These are phyloP conservation scores for Neonothopanus nambi DNA, from an alignment of 1,284 basidiomycete genomes.

Conservation along the genomic window DNA sequence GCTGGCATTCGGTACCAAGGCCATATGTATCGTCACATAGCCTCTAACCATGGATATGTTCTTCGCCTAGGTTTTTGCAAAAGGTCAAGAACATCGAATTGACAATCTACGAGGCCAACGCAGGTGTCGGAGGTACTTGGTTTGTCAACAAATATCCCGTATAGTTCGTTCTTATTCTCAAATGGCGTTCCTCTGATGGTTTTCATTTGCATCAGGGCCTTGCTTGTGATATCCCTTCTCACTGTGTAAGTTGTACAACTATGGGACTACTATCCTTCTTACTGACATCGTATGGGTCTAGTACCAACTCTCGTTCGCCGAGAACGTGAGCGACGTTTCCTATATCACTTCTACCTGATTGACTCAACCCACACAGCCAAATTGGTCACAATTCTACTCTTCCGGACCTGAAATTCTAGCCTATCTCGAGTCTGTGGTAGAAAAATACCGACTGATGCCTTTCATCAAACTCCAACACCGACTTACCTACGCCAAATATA, in stretches of 20 bases:
- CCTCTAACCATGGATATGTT: no score
- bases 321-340: conserved; percentile 37
- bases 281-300: no score
- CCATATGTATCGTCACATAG: neutral
- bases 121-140: conserved; percentile 66
- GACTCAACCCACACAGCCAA: conserved; percentile 35
- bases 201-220: conserved; percentile 39
- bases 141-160: conserved; percentile 41
- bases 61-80: conserved; percentile 47
- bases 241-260: conserved; percentile 35
- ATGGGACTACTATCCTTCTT: neutral
- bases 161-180: conserved; percentile 5
- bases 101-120: conserved; percentile 61
- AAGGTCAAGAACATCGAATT: conserved; percentile 53
- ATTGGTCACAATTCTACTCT: conserved; percentile 64
- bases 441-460: conserved; percentile 56
- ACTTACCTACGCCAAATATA: conserved; percentile 49
- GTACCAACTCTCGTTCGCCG: conserved; percentile 62
- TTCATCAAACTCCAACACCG: conserved; percentile 58
- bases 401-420: conserved; percentile 55
- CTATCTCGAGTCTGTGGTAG: conserved; percentile 54
- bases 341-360: neutral
- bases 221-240: conserved; percentile 58
- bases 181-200: neutral
- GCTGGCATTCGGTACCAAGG: conserved; percentile 49